Evolutionary conservation across 306 rosid genomes (phyloP).

Genomic region (Carpinus fangiana): DNA sequence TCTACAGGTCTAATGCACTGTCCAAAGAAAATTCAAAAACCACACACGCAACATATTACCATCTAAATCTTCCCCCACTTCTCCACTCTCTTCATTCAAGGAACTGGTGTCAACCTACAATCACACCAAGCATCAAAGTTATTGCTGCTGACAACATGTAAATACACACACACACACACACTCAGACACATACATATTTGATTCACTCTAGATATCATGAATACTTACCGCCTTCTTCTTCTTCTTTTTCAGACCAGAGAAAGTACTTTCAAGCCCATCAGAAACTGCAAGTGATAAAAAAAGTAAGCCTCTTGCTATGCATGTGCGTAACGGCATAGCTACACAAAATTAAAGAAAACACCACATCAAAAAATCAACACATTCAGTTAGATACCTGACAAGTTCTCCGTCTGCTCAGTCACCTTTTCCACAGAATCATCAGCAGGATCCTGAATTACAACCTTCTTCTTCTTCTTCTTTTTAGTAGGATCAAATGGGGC

Average conservation of each 20-base stretch:
- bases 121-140: constrained; percentile 16
- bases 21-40: background rate
- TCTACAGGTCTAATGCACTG: background rate
- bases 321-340: background rate
- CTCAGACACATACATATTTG: background rate
- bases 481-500: constrained; percentile 90
- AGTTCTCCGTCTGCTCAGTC: constrained; percentile 81
- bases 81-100: constrained; percentile 65
- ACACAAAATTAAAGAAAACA: constrained; percentile 1
- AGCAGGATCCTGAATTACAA: constrained; percentile 47
- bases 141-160: constrained; percentile 2
- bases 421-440: constrained; percentile 79
- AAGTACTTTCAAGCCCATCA: constrained; percentile 70
- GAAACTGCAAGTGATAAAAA: constrained; percentile 58
- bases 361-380: constrained; percentile 2
- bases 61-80: constrained; percentile 65
- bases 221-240: constrained; percentile 83
- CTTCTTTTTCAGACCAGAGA: constrained; percentile 91
- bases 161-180: background rate
- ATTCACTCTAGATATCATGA: background rate
- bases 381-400: constrained; percentile 50
- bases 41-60: constrained; percentile 36
- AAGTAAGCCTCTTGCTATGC: constrained; percentile 11
- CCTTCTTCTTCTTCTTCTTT: constrained; percentile 91
- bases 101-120: constrained; percentile 70